These are phyloP conservation scores for Pichia sp. DNA, from an alignment of 1,139 yeast genomes.

Conservation along the genomic window DNA sequence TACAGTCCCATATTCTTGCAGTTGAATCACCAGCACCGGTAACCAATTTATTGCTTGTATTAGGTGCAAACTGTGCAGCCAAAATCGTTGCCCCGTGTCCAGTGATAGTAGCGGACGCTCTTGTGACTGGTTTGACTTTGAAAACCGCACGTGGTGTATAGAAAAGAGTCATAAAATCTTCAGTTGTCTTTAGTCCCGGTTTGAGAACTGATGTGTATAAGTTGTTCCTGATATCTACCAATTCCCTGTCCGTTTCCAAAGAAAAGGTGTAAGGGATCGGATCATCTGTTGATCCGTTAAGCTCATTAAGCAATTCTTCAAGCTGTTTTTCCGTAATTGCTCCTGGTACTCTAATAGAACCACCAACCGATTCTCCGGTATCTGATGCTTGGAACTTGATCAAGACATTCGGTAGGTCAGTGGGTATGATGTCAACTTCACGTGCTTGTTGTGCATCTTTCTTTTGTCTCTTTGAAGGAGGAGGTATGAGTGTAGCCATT, in stretches of 20 bases:
- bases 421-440: slow-evolving; percentile 70
- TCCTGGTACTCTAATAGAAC: slow-evolving; percentile 89
- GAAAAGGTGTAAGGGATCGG: slow-evolving; percentile 90
- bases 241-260: slow-evolving; percentile 45
- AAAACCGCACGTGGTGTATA: slow-evolving; percentile 95
- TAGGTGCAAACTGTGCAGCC: slow-evolving; percentile 91
- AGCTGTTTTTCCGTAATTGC: slow-evolving; percentile 79
- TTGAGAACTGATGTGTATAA: slow-evolving; percentile 74
- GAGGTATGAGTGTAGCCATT: slow-evolving; percentile 95
- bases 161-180: slow-evolving; percentile 85
- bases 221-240: slow-evolving; percentile 73
- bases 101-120: slow-evolving; percentile 87
- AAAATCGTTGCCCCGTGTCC: slow-evolving; percentile 95
- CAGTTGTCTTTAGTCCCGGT: slow-evolving; percentile 86
- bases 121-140: slow-evolving; percentile 84
- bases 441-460: slow-evolving; percentile 78
- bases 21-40: slow-evolving; percentile 97
- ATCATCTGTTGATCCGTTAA: slow-evolving; percentile 65
- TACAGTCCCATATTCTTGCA: slow-evolving; percentile 97
- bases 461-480: slow-evolving; percentile 86
- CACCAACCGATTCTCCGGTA: slow-evolving; percentile 82
- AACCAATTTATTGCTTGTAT: slow-evolving; percentile 79
- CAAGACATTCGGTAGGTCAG: slow-evolving; percentile 79
- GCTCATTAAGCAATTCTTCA: slow-evolving; percentile 77
- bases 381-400: slow-evolving; percentile 91